Percentiles rank a stretch among this genome's conserved stretches.
Evolutionary conservation across 2,329 filamentous ascomycete genomes (phyloP).

Genomic region (Xylaria arbuscula): DNA sequence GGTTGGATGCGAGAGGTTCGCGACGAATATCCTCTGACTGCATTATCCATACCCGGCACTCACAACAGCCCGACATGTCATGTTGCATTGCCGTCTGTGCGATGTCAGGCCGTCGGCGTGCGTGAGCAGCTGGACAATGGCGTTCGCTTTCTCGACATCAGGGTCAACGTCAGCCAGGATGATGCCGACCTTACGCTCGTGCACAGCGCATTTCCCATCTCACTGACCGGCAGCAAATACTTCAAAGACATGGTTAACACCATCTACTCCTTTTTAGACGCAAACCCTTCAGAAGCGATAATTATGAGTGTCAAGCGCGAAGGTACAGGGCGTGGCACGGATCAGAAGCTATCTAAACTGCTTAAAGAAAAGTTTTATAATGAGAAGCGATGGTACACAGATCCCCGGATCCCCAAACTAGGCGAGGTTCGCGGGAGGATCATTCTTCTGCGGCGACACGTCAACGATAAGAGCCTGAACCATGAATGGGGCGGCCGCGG

Average conservation of each 20-base stretch:
- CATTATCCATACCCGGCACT: slow-evolving; percentile 91
- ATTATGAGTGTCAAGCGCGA: slow-evolving; percentile 92
- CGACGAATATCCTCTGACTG: slow-evolving; percentile 77
- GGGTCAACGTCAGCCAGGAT: slow-evolving; percentile 68
- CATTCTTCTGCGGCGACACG: slow-evolving; percentile 85
- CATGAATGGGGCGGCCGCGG: slow-evolving; percentile 62
- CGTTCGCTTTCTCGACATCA: slow-evolving; percentile 92
- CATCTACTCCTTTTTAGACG: slow-evolving; percentile 79
- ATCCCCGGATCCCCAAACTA: slow-evolving; percentile 79
- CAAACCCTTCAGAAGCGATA: slow-evolving; percentile 82
- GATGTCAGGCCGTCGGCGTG: slow-evolving; percentile 86
- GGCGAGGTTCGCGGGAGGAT: slow-evolving; percentile 84
- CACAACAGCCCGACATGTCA: slow-evolving; percentile 93
- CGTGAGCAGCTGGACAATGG: slow-evolving; percentile 86
- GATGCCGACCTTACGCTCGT: slow-evolving; percentile 82
- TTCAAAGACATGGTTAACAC: slow-evolving; percentile 78
- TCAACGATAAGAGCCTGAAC: slow-evolving; percentile 67
- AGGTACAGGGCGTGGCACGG: slow-evolving; percentile 81
- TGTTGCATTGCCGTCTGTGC: slow-evolving; percentile 87
- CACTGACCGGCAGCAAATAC: slow-evolving; percentile 82
- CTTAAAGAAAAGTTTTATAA: slow-evolving; percentile 78
- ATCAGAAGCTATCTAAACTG: slow-evolving; percentile 80
- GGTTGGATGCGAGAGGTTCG: slow-evolving; percentile 85
- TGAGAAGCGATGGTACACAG: slow-evolving; percentile 76
- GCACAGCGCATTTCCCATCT: slow-evolving; percentile 89